Base-by-base conservation (phyloP, 2,329 filamentous ascomycete genomes). In the Penicillium nordicum region DNA sequence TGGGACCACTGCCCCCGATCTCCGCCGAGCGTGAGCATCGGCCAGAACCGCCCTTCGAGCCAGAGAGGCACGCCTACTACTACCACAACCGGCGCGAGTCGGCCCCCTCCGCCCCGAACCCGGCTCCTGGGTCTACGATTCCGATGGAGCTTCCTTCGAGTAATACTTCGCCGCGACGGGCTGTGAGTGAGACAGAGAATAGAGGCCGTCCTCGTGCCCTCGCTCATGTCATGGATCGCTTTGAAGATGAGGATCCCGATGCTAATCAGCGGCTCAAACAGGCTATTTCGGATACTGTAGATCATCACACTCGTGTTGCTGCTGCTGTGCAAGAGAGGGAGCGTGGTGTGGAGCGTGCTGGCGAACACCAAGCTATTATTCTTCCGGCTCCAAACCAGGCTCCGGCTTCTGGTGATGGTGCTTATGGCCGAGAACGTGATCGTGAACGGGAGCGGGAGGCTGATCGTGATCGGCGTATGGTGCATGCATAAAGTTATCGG, bases 281-380 rank as follows among this genome's bases (percentile, higher is more conserved):
- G 57, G 75, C 75, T 21, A 77, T 77, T 37, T 61, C 74, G 53
- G 75, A 77, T 51, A 77, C 75, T 2, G 71, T 76, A 10, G 72
- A 73, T 54, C 72, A 75, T 49, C 74, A 73, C 46, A 63, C 67
- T 7, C 69, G 72, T 10, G 69, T 69, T 27, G 69, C 72, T 7
- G 69, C 72, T 5, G 69, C 69, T 5, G 70, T 67, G 18, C 69
- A 71, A 51, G 67, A 69, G 37, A 63, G 64, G 27, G 68, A 69
- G 38, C 59, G 65, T 7, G 66, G 63, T 18, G 62, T 57, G 4
- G 64, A 66, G 54, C 62, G 64, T 10, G 41, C 45, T 23, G 49
- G 49, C 29, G 66, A 65, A 34, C 53, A 32, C 14, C 48, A 40
- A 30, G 49, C 27, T 32, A 9, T 16, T 34, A 21, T 37, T n/a